phyloP scores from a whole-genome alignment of 768 basidiomycete genomes.

The Boletus rufocinnamomeus region DNA sequence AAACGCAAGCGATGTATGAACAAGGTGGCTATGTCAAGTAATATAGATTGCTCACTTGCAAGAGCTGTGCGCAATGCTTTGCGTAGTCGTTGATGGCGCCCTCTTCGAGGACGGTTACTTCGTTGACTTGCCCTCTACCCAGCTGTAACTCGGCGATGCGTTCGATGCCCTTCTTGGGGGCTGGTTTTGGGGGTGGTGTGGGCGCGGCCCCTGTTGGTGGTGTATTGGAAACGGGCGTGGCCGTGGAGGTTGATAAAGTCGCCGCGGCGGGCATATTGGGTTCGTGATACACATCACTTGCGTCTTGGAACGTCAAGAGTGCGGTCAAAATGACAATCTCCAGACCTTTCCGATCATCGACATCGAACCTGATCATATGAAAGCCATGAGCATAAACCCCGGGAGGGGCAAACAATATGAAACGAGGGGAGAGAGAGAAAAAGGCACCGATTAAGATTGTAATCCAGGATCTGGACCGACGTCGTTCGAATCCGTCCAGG shows the following conservation, averaged over 20 bases:
- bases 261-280: conserved; percentile 25
- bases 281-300: conserved; percentile 56
- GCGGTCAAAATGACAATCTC: conserved; percentile 80
- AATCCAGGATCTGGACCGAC: conserved; percentile 78
- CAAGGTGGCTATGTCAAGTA: not conserved
- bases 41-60: conserved; percentile 49
- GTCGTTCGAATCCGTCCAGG: conserved; percentile 63
- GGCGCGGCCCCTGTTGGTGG: conserved; percentile 31
- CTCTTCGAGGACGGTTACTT: conserved; percentile 68
- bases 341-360: conserved; percentile 81
- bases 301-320: conserved; percentile 75
- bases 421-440: not conserved
- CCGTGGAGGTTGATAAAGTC: not conserved
- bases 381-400: not conserved
- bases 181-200: conserved; percentile 57
- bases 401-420: not conserved
- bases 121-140: conserved; percentile 69
- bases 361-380: conserved; percentile 63
- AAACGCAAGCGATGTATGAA: not conserved
- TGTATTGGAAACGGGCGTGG: not conserved
- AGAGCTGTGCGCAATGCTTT: conserved; percentile 59
- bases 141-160: conserved; percentile 74
- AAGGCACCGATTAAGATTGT: conserved; percentile 73
- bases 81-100: conserved; percentile 68
- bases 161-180: conserved; percentile 64